Evolutionary conservation across 2,329 filamentous ascomycete genomes (phyloP), one percentile per base, ranked within the genome.

Genomic region (Cercospora nicotianae): DNA sequence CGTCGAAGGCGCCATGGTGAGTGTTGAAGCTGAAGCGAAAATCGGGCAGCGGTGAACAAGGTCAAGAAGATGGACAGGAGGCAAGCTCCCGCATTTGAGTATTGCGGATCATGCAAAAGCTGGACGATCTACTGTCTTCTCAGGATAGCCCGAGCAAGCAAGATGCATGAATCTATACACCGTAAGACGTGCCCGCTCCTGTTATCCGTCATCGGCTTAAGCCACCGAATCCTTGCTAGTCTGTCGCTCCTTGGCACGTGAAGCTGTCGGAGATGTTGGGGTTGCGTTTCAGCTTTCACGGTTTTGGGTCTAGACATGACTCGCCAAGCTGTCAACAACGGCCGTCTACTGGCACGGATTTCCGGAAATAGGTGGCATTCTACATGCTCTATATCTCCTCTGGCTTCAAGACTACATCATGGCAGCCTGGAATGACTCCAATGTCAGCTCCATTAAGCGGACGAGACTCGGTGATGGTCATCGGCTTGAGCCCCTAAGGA

Each of bases 131-230:
- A 39, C 26, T 28, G 48, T 33, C 23, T 31, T 28, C 53, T 28
- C 13, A 28, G 53, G 28, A 57, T 36, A 53, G 16, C 30, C 10
- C 28, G 30, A 59, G 55, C 55, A 31, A 59, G 55, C 55, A 59
- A 33, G 26, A 59, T 31, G 28, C 55, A 59, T 59, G 55, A 20
- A 59, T 36, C 28, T 33, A 31, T 23, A 53, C 26, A 23, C 26
- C 55, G n/a, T n/a, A 30, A 59, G 55, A 59, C 55, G 55, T 36
- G 55, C 55, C 55, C 55, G 55, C 55, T 55, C 12, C 48, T 55
- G 48, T 55, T n/a, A 26, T 55, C 48, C 48, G 48, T 55, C 48
- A 55, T 55, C 23, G 48, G 48, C 48, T 28, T 55, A 23, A 55
- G 23, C 48, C 23, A 28, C 48, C 48, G 8, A 55, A 55, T 55